Conservation (phyloP, 345 rosid species). For the Gossypium rotundifolium region DNA sequence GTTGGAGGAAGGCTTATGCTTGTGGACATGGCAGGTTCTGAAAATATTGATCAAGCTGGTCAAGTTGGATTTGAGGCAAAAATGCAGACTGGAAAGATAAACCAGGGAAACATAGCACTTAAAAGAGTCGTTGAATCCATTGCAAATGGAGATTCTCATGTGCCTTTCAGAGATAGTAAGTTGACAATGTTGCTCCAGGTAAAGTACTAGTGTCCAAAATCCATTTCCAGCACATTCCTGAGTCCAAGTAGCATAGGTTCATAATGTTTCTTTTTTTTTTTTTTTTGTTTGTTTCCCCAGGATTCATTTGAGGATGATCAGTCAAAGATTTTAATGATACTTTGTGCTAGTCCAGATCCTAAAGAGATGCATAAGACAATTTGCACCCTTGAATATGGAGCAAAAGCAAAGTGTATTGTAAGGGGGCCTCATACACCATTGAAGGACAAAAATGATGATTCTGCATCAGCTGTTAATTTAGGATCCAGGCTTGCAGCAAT, state of each 20-base stretch:
- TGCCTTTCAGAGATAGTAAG: slow-evolving; percentile 97
- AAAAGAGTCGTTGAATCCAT: slow-evolving; percentile 97
- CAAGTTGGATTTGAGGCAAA: slow-evolving; percentile 90
- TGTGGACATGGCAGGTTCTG: slow-evolving; percentile 99
- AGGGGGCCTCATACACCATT: slow-evolving; percentile 78
- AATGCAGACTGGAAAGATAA: slow-evolving; percentile 98
- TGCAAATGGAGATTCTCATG: slow-evolving; percentile 98
- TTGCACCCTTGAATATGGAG: slow-evolving; percentile 95
- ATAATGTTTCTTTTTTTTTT: background rate
- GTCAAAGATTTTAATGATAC: slow-evolving; percentile 85
- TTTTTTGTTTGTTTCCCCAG: slow-evolving; percentile 22
- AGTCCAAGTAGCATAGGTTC: background rate
- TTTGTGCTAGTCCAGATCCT: slow-evolving; percentile 97
- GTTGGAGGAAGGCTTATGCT: slow-evolving; percentile 97
- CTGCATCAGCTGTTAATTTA: slow-evolving; percentile 49
- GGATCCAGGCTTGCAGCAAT: slow-evolving; percentile 85
- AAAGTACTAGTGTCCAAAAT: background rate
- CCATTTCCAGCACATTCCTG: background rate
- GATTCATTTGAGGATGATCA: slow-evolving; percentile 99
- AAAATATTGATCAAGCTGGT: slow-evolving; percentile 96
- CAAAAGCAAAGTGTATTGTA: slow-evolving; percentile 92
- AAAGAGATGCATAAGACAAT: slow-evolving; percentile 90
- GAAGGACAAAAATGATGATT: slow-evolving; percentile 70
- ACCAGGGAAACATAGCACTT: slow-evolving; percentile 89
- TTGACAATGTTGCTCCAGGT: slow-evolving; percentile 96